Base-by-base conservation (phyloP, 2,329 filamentous ascomycete genomes). In the Eutypella sp. region DNA sequence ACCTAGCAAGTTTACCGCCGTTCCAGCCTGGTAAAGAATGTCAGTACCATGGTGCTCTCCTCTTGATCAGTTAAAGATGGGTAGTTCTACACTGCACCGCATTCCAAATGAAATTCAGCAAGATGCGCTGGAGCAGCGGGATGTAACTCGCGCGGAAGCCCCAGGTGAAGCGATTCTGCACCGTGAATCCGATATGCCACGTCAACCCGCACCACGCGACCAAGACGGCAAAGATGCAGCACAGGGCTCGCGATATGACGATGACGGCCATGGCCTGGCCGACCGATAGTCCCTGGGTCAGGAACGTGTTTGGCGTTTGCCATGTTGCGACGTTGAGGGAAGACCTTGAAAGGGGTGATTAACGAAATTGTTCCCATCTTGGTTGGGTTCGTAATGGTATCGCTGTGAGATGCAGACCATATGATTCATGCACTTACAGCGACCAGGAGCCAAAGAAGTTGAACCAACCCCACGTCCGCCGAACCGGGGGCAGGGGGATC, bases 31-130 rank as follows among this genome's bases (percentile, higher is more conserved):
- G 3, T 46, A 33, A 19, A 42, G 9, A 42, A 34, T 3, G 5
- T 42, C 23, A 37, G 20, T 29, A 22, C 4, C 6, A 9, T 7
- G 5, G 4, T 25, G 3, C 2, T 10, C 7, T 23, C 5, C 8
- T 16, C n/a, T 19, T 23, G 20, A 18, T 27, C 1, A 31, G 0
- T 22, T 13, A 19, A 2, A 13, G 15, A 15, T 18, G 13, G 3
- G 3, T 4, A 22, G 2, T 9, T 47, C 41, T 40, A 52, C 67
- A 72, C 51, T 73, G 70, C 1, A 72, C 58, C 7, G 70, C 67
- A 27, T 64, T 69, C 71, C 72, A 75, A 23, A 75, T 72, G 42
- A 75, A 73, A 51, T 73, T 73, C 8, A 75, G 59, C 45, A 75
- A 40, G 23, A 71, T 66, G 1, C 72, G 65, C 50, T 74, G 71